Conservation (phyloP, 148 eudicot genomes). For the Rhododendron mucronatum region DNA sequence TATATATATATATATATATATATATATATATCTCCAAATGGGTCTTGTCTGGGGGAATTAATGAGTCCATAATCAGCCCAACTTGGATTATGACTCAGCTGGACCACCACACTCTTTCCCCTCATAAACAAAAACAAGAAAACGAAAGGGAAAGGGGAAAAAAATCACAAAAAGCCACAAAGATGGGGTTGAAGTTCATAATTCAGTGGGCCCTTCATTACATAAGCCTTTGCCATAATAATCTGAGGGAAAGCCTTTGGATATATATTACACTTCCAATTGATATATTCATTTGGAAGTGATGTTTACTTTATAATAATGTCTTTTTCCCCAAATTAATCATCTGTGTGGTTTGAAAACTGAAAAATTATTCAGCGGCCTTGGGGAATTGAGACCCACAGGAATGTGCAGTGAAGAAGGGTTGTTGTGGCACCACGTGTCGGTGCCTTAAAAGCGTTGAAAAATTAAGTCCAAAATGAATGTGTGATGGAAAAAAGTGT, state of each 20-base stretch:
- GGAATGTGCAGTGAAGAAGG: too few species aligned
- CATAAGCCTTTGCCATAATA: background rate
- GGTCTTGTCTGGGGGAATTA: background rate
- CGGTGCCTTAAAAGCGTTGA: accelerated
- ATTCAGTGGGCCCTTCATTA: background rate
- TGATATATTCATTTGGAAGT: background rate
- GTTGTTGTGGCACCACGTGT: too few species aligned
- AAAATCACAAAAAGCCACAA: background rate
- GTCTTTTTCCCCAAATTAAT: background rate
- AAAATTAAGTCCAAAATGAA: too few species aligned
- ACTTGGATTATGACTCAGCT: background rate
- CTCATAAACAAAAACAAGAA: background rate
- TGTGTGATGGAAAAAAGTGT: too few species aligned
- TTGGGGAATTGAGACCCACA: too few species aligned
- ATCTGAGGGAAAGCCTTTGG: background rate
- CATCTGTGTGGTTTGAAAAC: background rate
- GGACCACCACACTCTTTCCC: background rate
- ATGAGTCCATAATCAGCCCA: background rate
- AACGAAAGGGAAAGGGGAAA: background rate
- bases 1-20: too few species aligned
- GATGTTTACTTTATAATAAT: background rate
- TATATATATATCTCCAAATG: background rate
- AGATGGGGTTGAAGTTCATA: background rate
- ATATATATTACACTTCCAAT: background rate
- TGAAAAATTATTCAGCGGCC: too few species aligned